These are phyloP conservation scores for Magnolia sinica DNA, from an alignment of 164 flowering plant genomes.

Conservation along the genomic window DNA sequence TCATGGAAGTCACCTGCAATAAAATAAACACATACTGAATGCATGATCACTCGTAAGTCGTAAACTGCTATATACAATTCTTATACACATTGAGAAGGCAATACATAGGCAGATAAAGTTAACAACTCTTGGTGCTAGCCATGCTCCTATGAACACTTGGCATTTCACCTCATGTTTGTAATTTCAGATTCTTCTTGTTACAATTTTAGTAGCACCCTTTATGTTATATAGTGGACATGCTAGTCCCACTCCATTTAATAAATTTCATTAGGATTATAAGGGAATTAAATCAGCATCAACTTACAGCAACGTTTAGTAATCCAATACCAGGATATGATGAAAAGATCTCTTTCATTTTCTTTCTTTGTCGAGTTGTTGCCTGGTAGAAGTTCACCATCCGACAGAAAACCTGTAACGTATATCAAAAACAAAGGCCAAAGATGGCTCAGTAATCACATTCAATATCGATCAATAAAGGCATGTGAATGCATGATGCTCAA, in stretches of 20 bases:
- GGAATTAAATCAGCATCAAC: conserved; percentile 21
- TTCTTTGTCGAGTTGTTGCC: conserved; percentile 13
- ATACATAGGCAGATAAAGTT: neutral
- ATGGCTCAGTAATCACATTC: neutral
- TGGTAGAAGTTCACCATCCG: conserved; percentile 26
- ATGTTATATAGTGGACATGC: neutral
- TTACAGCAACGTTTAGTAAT: conserved; percentile 82
- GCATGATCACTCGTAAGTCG: neutral
- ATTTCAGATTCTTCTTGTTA: neutral
- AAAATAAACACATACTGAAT: neutral
- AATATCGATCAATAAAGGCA: neutral
- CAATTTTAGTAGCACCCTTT: neutral
- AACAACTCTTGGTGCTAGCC: neutral
- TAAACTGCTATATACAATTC: neutral
- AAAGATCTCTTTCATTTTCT: conserved; percentile 34
- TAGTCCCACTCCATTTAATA: neutral
- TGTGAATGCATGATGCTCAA: neutral
- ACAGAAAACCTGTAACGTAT: conserved; percentile 50
- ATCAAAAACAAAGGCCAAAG: neutral
- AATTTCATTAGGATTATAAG: neutral
- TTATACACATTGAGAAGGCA: neutral
- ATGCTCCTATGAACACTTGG: neutral
- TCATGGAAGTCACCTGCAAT: conserved; percentile 70
- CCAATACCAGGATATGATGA: conserved; percentile 55
- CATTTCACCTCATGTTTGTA: neutral